Evolutionary conservation across 2,329 filamentous ascomycete species (phyloP), one percentile per base, ranked within the genome.

Genomic region (Xylariaceae sp.): DNA sequence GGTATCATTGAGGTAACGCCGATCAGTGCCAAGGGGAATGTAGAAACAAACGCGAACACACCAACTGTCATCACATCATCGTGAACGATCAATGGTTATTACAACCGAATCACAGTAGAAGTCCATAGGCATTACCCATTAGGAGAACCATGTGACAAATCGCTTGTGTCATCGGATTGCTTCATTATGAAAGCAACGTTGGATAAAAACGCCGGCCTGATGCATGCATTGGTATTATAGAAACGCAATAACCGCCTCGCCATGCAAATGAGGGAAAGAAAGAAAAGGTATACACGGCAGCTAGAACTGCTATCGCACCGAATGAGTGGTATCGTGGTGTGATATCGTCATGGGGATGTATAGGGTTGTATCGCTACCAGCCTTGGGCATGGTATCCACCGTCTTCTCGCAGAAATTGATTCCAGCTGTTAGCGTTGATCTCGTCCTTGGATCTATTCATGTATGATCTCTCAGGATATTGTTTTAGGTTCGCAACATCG

Each of bases 401-500:
- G 44, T 89, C 91, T 69, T 91, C 91, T 69, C 87, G 85, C 67
- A 95, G 92, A 73, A 92, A 94, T 65, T 94, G 86, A 71, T 94
- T 94, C 85, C 84, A 93, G 66, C 88, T 91, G 66, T 81, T 85
- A 65, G 86, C 84, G 66, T 88, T 88, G 57, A 81, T 40, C 78
- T 50, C 79, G 66, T 76, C 87, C 74, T 75, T 83, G 52, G 79
- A 77, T 70, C 78, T 78, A 73, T 81, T 79, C 73, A 82, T 83
- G 72, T 78, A 83, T 2, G 78, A 74, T 67, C 80, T 81, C 62
- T 89, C 86, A 4, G 91, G 89, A 66, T 88, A 91, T 71, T 94
- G 85, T 74, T 88, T 89, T 36, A 97, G 80, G 72, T 95, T 95
- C 57, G 90, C 89, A 59, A 97, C 86, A 68, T 97, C 92, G 61